Evolutionary conservation across 2,329 filamentous ascomycete species (phyloP), one percentile per base, ranked within the genome.

Genomic region (Fusarium multiceps): DNA sequence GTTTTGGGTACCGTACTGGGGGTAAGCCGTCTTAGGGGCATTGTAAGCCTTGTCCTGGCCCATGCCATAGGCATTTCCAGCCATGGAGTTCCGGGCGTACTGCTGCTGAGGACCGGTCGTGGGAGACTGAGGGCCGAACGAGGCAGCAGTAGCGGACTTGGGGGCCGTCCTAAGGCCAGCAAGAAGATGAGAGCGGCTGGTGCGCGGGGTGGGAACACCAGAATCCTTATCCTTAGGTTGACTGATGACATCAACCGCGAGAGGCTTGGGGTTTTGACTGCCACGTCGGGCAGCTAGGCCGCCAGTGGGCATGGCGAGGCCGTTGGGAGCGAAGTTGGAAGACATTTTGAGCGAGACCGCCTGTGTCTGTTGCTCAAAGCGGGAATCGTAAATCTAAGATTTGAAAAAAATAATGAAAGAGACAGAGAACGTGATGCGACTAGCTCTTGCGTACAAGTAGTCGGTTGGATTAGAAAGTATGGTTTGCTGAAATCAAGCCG

Each of bases 331-430:
- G 81, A 92, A 92, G 86, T 90, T 93, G 86, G 93, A 95, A 85
- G 93, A 93, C 95, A 98, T 98, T 88, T 97, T 97, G 94, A 96
- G 94, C 92, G 86, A 97, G 93, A 96, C 94, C 93, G 88, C 95
- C 95, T 89, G 95, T 91, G 95, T 97, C 92, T 91, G 97, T 91
- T 74, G 81, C 83, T 86, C 84, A 83, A 72, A 66, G 67, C 65
- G 43, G 66, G 63, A 50, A 68, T 67, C 59, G 61, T 65, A 63
- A 27, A 59, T 70, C 47, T 57, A 45, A 61, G 46, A 64, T 58
- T 60, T 16, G 56, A 63, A 57, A 63, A 57, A 47, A 55, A 63
- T 54, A 61, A 60, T 48, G 48, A 40, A 45, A 55, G 53, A 57
- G 64, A 64, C 43, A 76, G 67, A 68, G 73, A 74, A 69, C 50